phyloP scores from a whole-genome alignment of 306 rosid species.

The Citrullus colocynthis region DNA sequence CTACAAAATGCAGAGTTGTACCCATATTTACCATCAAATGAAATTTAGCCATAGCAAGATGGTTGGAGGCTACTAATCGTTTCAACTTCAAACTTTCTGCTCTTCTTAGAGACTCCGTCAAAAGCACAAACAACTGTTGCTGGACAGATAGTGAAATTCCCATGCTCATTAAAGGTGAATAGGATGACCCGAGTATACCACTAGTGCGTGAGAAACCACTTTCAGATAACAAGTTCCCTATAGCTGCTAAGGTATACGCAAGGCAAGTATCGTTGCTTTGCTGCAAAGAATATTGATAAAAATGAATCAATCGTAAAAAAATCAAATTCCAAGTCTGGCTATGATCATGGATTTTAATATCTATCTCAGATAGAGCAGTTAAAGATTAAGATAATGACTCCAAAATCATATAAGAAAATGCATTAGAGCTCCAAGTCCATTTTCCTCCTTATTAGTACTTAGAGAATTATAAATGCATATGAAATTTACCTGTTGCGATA shows the following conservation, averaged over 20 bases:
- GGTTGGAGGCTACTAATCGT: constrained; percentile 84
- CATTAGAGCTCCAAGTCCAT: not conserved
- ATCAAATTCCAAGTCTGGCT: not conserved
- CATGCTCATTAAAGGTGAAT: constrained; percentile 71
- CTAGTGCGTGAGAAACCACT: constrained; percentile 83
- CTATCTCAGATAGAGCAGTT: not conserved
- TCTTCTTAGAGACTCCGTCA: constrained; percentile 88
- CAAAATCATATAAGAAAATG: not conserved
- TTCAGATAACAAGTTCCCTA: constrained; percentile 88
- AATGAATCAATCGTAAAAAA: not conserved
- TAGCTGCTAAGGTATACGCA: constrained; percentile 85
- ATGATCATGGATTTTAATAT: not conserved
- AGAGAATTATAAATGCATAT: not conserved
- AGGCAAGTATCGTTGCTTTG: constrained; percentile 90
- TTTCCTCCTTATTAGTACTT: not conserved
- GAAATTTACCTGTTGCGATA: constrained; percentile 73
- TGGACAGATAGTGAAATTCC: constrained; percentile 81
- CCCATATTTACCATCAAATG: constrained; percentile 62
- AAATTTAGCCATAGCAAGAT: constrained; percentile 89
- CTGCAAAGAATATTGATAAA: constrained; percentile 37
- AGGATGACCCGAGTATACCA: constrained; percentile 77
- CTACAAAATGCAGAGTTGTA: constrained; percentile 7
- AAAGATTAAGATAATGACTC: not conserved
- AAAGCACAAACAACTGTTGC: constrained; percentile 84
- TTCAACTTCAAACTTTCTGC: constrained; percentile 85